These are phyloP conservation scores for Fusarium pilosicola DNA, from an alignment of 2,329 filamentous ascomycete species.

Conservation along the genomic window DNA sequence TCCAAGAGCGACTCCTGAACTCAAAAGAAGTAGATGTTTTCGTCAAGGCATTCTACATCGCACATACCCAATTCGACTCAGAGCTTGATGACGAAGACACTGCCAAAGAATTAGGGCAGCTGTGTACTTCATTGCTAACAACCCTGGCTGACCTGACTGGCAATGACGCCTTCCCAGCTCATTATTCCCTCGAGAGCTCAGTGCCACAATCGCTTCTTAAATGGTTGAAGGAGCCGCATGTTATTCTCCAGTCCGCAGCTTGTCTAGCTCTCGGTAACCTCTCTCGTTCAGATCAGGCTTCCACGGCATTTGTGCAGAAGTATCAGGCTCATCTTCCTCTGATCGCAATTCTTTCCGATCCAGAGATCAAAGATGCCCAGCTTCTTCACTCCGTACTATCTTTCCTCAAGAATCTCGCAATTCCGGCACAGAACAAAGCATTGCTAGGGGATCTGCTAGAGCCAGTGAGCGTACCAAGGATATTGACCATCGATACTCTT, in stretches of 20 bases:
- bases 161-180: conserved; percentile 56
- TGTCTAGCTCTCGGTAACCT: conserved; percentile 72
- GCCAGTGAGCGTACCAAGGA: conserved; percentile 58
- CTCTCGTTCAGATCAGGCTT: conserved; percentile 66
- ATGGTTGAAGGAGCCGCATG: conserved; percentile 58
- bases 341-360: conserved; percentile 55
- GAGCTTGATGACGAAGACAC: conserved; percentile 59
- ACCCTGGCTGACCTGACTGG: conserved; percentile 64
- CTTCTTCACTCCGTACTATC: conserved; percentile 67
- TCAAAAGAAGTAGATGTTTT: conserved; percentile 54
- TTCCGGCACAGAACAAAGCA: conserved; percentile 65
- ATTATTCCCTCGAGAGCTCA: conserved; percentile 55
- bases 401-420: conserved; percentile 73
- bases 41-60: conserved; percentile 59
- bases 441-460: conserved; percentile 61
- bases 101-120: conserved; percentile 55
- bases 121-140: conserved; percentile 62
- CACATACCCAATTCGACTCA: conserved; percentile 56
- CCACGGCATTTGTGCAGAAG: conserved; percentile 59
- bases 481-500: conserved; percentile 63
- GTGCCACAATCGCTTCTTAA: conserved; percentile 55
- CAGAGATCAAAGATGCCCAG: conserved; percentile 56
- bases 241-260: conserved; percentile 64
- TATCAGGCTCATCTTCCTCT: conserved; percentile 57
- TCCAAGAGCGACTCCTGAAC: conserved; percentile 61